Evolutionary conservation across 441 rosid species (phyloP).

Genomic region (Pelargonium australe): DNA sequence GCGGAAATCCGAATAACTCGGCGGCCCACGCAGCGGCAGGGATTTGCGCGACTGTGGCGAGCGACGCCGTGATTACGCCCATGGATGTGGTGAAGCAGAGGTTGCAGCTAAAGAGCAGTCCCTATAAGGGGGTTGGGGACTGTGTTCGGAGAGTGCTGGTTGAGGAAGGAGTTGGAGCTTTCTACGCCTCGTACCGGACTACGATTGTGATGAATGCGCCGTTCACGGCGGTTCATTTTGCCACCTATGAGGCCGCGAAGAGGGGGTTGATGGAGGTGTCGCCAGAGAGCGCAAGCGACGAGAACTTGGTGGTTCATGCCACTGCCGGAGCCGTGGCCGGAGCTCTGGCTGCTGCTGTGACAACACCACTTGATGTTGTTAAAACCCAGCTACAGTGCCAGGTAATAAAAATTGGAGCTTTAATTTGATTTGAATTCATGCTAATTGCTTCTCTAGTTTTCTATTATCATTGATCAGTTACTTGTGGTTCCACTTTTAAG

Average conservation of each 20-base stretch:
- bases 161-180: slow-evolving; percentile 71
- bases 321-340: background rate
- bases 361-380: background rate
- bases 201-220: slow-evolving; percentile 93
- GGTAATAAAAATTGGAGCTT: background rate
- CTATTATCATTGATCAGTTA: no score
- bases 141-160: slow-evolving; percentile 58
- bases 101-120: slow-evolving; percentile 45
- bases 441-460: no score
- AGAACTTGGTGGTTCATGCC: slow-evolving; percentile 47
- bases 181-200: slow-evolving; percentile 80
- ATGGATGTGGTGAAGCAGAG: slow-evolving; percentile 97
- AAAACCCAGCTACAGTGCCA: slow-evolving; percentile 1
- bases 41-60: slow-evolving; percentile 61
- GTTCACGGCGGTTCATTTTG: slow-evolving; percentile 75
- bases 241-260: slow-evolving; percentile 75
- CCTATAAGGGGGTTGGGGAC: slow-evolving; percentile 62
- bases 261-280: slow-evolving; percentile 58
- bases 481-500: no score
- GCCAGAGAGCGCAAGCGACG: slow-evolving; percentile 56
- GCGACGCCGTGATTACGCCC: slow-evolving; percentile 83
- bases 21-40: slow-evolving; percentile 77
- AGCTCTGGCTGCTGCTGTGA: background rate
- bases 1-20: slow-evolving; percentile 49
- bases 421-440: no score